Percentiles rank a stretch among this genome's conserved stretches.
Evolutionary conservation across 75 land plant genomes (phyloP).

Genomic region (Larix kaempferi): DNA sequence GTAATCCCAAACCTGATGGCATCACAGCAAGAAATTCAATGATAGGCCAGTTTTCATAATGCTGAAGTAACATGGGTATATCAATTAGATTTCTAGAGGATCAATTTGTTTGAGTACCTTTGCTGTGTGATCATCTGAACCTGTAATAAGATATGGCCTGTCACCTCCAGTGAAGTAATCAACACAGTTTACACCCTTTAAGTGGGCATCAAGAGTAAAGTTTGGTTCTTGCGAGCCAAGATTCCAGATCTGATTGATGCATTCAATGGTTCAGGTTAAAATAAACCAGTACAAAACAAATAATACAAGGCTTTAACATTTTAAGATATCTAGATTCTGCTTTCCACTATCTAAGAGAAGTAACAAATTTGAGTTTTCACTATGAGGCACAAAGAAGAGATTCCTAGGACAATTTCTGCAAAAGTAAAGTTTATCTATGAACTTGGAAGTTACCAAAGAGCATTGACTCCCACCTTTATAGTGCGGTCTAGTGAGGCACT

Average conservation of each 20-base stretch:
- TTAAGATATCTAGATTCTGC: background rate
- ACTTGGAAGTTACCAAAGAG: background rate
- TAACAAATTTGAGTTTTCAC: background rate
- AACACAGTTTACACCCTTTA: slow-evolving; percentile 87
- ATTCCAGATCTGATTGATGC: slow-evolving; percentile 79
- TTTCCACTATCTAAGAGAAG: background rate
- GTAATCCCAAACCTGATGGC: slow-evolving; percentile 78
- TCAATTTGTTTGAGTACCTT: slow-evolving; percentile 40
- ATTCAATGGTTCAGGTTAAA: background rate
- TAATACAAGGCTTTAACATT: background rate
- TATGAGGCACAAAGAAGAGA: background rate
- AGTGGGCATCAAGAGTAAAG: slow-evolving; percentile 86
- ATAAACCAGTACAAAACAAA: background rate
- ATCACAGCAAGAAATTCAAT: slow-evolving; percentile 6
- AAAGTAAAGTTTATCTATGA: background rate
- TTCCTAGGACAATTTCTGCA: background rate
- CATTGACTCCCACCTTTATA: slow-evolving; percentile 53
- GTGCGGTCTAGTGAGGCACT: slow-evolving; percentile 91
- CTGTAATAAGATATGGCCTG: slow-evolving; percentile 74
- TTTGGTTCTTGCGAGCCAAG: slow-evolving; percentile 86
- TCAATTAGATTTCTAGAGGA: background rate
- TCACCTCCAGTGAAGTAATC: slow-evolving; percentile 80
- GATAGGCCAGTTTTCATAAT: background rate
- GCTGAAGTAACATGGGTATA: background rate
- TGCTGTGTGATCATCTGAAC: slow-evolving; percentile 93